Conservation (phyloP, 345 rosid species). For the Dipteronia sinensis region DNA sequence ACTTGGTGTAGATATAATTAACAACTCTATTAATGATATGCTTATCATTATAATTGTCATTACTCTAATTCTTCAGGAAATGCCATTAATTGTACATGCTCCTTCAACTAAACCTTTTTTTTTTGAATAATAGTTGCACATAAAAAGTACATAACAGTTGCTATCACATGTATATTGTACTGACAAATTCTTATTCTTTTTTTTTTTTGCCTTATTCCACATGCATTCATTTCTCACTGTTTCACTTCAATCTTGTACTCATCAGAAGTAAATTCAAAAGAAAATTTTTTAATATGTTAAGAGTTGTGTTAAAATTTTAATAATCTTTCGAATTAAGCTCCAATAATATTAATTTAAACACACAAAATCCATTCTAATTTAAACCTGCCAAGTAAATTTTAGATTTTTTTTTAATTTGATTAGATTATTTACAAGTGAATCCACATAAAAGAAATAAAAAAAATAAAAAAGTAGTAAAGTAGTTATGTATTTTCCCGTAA, state of each 20-base stretch:
- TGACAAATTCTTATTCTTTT: neutral
- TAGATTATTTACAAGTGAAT: too few species aligned
- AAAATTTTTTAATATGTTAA: too few species aligned
- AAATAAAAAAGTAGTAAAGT: too few species aligned
- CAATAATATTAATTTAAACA: too few species aligned
- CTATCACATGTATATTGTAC: neutral
- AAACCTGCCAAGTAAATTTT: too few species aligned
- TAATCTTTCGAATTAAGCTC: too few species aligned
- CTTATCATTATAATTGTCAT: conserved; percentile 1
- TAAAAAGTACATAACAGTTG: neutral
- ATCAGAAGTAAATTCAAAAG: neutral
- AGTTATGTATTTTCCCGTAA: too few species aligned
- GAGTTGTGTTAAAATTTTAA: too few species aligned
- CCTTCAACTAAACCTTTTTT: neutral
- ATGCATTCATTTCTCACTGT: neutral
- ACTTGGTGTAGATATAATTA: neutral
- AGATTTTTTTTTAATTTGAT: too few species aligned
- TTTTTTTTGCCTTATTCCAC: neutral
- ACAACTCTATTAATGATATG: neutral
- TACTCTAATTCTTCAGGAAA: neutral
- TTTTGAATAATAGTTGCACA: too few species aligned
- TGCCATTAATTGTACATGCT: neutral
- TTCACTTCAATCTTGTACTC: neutral
- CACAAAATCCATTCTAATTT: too few species aligned
- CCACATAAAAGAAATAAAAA: too few species aligned